These are phyloP conservation scores for Pyrenochaeta sp. DNA, from an alignment of 2,329 filamentous ascomycete species.

Conservation along the genomic window DNA sequence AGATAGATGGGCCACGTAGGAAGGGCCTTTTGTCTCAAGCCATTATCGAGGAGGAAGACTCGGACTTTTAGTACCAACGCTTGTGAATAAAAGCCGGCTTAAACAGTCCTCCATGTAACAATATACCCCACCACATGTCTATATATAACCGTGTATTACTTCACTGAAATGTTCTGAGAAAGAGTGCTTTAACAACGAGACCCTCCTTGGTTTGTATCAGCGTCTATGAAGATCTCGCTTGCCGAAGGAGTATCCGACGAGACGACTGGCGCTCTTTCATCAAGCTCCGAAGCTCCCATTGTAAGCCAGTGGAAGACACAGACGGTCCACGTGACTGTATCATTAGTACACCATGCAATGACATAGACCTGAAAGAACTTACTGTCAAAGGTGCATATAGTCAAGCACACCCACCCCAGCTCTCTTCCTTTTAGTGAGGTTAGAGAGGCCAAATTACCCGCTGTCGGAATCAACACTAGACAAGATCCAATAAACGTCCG, in stretches of 20 bases:
- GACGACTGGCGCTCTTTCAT: conserved; percentile 15
- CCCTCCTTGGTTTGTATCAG: background rate
- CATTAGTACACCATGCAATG: conserved; percentile 1
- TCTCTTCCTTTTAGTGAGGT: conserved; percentile 42
- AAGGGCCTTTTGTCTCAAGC: conserved; percentile 68
- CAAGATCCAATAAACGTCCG: conserved; percentile 43
- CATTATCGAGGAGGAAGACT: conserved; percentile 76
- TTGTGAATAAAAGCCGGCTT: no score
- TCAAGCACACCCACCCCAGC: conserved; percentile 48
- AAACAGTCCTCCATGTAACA: no score
- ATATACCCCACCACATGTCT: no score
- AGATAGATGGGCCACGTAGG: conserved; percentile 33
- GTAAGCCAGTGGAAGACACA: conserved; percentile 48
- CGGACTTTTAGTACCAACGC: conserved; percentile 53
- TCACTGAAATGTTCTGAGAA: no score
- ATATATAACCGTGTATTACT: no score
- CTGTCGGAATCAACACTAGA: conserved; percentile 49
- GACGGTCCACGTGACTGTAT: conserved; percentile 45
- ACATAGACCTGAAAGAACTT: conserved; percentile 10
- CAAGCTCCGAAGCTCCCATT: conserved; percentile 28
- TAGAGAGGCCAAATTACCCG: conserved; percentile 47
- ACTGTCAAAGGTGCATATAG: conserved; percentile 52
- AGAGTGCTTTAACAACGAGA: no score
- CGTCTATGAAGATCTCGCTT: conserved; percentile 11
- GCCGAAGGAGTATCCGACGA: conserved; percentile 8